Base-by-base conservation (phyloP, 1,139 yeast species). In the Entelexis paramagnoliae region DNA sequence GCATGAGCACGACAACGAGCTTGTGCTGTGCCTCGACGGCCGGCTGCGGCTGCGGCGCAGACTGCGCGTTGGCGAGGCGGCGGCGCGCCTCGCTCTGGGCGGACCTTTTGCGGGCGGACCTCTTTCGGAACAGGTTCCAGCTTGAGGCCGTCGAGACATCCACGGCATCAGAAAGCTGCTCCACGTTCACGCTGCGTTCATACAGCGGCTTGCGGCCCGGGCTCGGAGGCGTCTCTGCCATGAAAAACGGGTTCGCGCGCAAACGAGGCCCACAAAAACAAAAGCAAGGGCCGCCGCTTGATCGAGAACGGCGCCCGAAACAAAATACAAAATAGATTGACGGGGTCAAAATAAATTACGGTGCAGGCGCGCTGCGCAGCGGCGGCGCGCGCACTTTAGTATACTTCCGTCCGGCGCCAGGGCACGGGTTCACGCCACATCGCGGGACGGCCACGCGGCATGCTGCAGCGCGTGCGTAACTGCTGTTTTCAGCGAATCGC, bases 391-490 rank as follows among this genome's bases (percentile, higher is more conserved):
- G n/a, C n/a, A n/a, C n/a, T n/a, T n/a, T n/a, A n/a, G n/a, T n/a
- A n/a, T n/a, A n/a, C n/a, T n/a, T n/a, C n/a, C n/a, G n/a, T n/a
- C n/a, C n/a, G n/a, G n/a, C n/a, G n/a, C n/a, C n/a, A n/a, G 44
- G 44, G 44, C 44, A 40, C n/a, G 44, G 44, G 44, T 40, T 40
- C 24, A n/a, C 33, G 44, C 44, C 44, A 40, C 44, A 40, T 40
- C 44, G 44, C 24, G 6, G 4, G 24, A 16, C 8, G 13, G 16
- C 33, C 34, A 40, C 16, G 43, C 44, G 4, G 44, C 44, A 40
- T 40, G 44, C 44, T 11, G 24, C 33, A 26, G 10, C 20, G 6
- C 10, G 6, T 29, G 28, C 28, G 14, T 19, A 19, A 11, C 30
- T 42, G 8, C 35, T 30, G 4, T 9, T 42, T 42, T 30, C 3